Evolutionary conservation across 164 flowering plant species (phyloP), one percentile per base, ranked within the genome.

Genomic region (Paratinospora sagittata): DNA sequence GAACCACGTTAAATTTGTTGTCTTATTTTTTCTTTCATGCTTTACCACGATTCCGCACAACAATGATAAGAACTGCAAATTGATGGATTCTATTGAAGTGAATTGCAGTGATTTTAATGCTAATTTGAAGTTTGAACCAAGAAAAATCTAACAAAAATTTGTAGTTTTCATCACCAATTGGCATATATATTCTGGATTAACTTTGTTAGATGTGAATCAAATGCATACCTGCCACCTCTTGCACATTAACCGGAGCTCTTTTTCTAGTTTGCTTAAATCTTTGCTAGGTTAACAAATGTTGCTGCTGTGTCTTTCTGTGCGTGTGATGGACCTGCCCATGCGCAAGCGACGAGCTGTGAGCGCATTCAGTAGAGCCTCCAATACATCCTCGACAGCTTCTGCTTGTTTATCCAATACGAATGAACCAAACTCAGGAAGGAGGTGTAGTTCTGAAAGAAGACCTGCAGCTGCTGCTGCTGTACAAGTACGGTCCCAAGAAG

Each of bases 401-500:
- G 88, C 91, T 69, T 84, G 90, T 74, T 87, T 81, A 75, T 86
- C 94, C 68, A 95, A 76, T 49, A 83, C 84, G 63, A 36, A 61
- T 4, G 82, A 75, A 72, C 82, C 80, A 36, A 82, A 84, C 23
- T 77, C 65, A 4, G 90, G 92, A 73, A 83, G 73, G 30, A 69
- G 72, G 17, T 88, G 88, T 65, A 95, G 81, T 79, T 95, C 99
- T 2, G 80, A 77, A 26, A 95, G 90, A 61, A 92, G 90, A 41
- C 84, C 86, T 6, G 81, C 72, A 9, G 96, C 97, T 66, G 99
- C 99, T 6, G 93, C 97, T 64, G 97, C 97, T 52, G 97, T 95
- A 74, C 97, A 95, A 43, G 97, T 92, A 3, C 97, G 90, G 72
- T 95, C 97, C 97, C 96, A 88, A 36, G 97, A 92, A 45, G 99